Percentiles rank a stretch among this genome's conserved stretches.
phyloP scores from a whole-genome alignment of 805 yeast genomes.

The Monosporozyma solicola region DNA sequence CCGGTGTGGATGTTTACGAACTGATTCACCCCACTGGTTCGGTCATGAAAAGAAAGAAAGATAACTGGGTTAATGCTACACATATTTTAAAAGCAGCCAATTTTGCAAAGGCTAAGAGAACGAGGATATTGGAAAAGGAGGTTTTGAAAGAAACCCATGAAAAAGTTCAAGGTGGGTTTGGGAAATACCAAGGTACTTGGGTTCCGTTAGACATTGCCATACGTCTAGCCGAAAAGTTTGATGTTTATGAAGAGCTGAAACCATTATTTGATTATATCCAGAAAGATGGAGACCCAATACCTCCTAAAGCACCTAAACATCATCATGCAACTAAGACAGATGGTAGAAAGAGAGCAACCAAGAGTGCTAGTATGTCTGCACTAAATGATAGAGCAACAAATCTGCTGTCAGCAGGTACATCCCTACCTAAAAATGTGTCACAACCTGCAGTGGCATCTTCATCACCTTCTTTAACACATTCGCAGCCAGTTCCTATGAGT shows the following conservation, averaged over 20 bases:
- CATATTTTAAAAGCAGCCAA: conserved; percentile 89
- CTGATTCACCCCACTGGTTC: conserved; percentile 56
- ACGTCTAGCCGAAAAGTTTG: conserved; percentile 54
- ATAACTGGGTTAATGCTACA: conserved; percentile 88
- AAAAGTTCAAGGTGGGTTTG: conserved; percentile 95
- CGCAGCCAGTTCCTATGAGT: neutral
- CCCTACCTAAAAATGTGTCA: neutral
- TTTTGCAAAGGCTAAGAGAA: conserved; percentile 88
- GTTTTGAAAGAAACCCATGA: conserved; percentile 84
- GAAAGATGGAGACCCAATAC: conserved; percentile 40
- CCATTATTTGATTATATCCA: conserved; percentile 58
- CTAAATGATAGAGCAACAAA: conserved; percentile 10
- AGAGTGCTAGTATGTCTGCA: conserved; percentile 20
- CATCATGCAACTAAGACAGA: conserved; percentile 51
- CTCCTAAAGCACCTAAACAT: conserved; percentile 59
- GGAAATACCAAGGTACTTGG: conserved; percentile 96
- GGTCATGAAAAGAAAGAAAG: conserved; percentile 66
- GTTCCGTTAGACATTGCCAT: conserved; percentile 73
- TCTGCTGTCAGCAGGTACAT: neutral
- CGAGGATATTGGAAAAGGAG: conserved; percentile 83
- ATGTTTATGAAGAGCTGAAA: conserved; percentile 51
- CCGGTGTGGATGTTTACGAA: conserved; percentile 81
- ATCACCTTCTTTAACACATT: neutral
- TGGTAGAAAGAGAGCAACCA: conserved; percentile 21
- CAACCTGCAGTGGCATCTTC: neutral